phyloP scores from a whole-genome alignment of 139 green algal genomes.

The Picochlorum sp. region DNA sequence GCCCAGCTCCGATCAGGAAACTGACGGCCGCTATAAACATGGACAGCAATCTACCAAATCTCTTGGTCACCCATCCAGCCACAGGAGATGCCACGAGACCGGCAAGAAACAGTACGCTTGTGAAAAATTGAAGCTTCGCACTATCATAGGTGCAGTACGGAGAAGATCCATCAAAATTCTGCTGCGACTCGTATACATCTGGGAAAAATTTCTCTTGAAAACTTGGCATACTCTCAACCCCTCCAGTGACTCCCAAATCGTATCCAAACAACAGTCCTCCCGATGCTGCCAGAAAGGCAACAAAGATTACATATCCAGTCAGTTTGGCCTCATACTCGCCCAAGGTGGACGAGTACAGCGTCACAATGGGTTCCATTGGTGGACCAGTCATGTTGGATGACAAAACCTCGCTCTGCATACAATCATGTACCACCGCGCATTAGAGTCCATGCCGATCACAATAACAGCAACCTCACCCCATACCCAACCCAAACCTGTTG shows the following conservation, averaged over 20 bases:
- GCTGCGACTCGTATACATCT: conserved; percentile 10
- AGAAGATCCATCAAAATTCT: background rate
- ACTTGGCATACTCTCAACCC: conserved; percentile 30
- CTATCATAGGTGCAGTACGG: conserved; percentile 19
- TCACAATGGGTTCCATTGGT: no score
- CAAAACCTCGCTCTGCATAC: no score
- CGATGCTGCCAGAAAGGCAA: conserved; percentile 24
- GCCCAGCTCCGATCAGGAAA: conserved; percentile 45
- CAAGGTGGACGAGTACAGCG: no score
- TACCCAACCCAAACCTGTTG: no score
- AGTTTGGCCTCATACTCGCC: background rate
- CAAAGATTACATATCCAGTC: background rate
- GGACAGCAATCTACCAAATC: conserved; percentile 36
- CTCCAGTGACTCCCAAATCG: conserved; percentile 45
- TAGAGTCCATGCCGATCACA: no score
- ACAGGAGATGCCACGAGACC: conserved; percentile 28
- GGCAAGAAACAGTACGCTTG: conserved; percentile 59
- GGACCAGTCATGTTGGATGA: no score
- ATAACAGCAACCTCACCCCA: no score
- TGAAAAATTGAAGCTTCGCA: conserved; percentile 55
- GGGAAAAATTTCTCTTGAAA: conserved; percentile 58
- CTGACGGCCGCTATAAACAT: conserved; percentile 41
- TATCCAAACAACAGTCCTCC: conserved; percentile 52
- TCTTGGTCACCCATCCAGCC: conserved; percentile 19
- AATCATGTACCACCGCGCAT: no score